Percentiles rank a stretch among this genome's conserved stretches.
Conservation (phyloP, 176 grass and related monocot species). For the Bolboschoenus planiculmis region DNA sequence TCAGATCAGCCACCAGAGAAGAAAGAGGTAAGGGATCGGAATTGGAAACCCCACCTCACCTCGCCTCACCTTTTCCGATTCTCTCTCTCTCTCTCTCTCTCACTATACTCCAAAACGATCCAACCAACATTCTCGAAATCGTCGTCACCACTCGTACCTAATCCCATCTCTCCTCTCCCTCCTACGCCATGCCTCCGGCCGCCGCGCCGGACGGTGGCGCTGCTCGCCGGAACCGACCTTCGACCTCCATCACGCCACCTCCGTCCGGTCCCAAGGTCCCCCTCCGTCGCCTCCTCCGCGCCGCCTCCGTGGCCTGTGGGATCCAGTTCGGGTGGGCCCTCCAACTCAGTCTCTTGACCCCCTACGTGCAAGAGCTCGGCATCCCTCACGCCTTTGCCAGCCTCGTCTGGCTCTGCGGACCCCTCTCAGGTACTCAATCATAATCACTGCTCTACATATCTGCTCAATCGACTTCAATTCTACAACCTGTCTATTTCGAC, state of each 20-base stretch:
- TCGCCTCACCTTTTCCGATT: background rate
- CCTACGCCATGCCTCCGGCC: conserved; percentile 9
- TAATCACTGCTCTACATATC: background rate
- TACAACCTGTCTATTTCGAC: background rate
- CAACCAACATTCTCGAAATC: background rate
- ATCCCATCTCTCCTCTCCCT: background rate
- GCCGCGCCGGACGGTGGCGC: background rate
- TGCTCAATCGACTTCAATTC: background rate
- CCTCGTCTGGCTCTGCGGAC: conserved; percentile 82
- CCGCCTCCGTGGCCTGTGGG: conserved; percentile 63
- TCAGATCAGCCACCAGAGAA: background rate
- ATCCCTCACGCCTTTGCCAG: conserved; percentile 73
- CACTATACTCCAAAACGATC: background rate
- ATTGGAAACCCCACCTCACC: background rate
- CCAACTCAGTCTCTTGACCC: conserved; percentile 61
- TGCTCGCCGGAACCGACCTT: background rate
- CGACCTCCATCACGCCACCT: conserved; percentile 4
- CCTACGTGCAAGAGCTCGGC: conserved; percentile 76
- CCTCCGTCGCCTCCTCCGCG: conserved; percentile 38
- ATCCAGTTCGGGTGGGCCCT: conserved; percentile 78
- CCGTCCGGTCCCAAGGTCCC: conserved; percentile 33
- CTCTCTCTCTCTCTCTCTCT: background rate
- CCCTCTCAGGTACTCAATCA: conserved; percentile 40
- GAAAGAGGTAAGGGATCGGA: background rate
- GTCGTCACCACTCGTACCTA: background rate